Base-by-base conservation (phyloP, 2,329 filamentous ascomycete genomes). In the Pestalotiopsis sp. region DNA sequence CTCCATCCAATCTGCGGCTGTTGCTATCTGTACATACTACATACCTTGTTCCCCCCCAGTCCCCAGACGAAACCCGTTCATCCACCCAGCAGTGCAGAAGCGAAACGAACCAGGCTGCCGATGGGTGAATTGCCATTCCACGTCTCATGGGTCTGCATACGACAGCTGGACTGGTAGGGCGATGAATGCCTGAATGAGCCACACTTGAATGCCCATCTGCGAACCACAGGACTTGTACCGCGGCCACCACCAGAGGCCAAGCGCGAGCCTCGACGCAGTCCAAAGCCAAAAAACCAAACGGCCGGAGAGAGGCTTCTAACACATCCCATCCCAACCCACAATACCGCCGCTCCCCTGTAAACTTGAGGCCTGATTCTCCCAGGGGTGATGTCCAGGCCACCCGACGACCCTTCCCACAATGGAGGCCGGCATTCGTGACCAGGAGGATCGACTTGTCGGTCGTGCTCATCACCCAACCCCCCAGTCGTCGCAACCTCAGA, bases 401-500 rank as follows among this genome's bases (percentile, higher is more conserved):
- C 52, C 65, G 52, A 52, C 45, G 45, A 45, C 56, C 38, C 27
- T 39, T 61, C 27, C 65, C 75, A 84, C 81, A 79, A 87, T 86
- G 84, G 84, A 86, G 80, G 78, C 78, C 76, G 80, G 78, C 78
- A 80, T 79, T 77, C 80, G 78, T 80, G 79, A 84, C 77, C 80
- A 83, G 77, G 81, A 82, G 77, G 80, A 80, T 76, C 77, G 76
- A 76, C 76, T 75, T 75, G 75, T 75, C 72, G 78, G 75, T 70
- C 71, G 25, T 66, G 71, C 77, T 78, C 75, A 76, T 76, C 77
- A 76, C 73, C 73, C 75, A 71, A 74, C 74, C 71, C 74, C 77
- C 76, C 76, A 74, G 72, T 72, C 74, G 69, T 66, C 72, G 63
- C 71, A 66, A 74, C 70, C 73, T 77, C 73, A 71, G 77, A 69